A percentile compares a stretch with the other conserved stretches of the same genome.
phyloP scores from a whole-genome alignment of 78 protist species.

The Blattamonas nauphoetae region DNA sequence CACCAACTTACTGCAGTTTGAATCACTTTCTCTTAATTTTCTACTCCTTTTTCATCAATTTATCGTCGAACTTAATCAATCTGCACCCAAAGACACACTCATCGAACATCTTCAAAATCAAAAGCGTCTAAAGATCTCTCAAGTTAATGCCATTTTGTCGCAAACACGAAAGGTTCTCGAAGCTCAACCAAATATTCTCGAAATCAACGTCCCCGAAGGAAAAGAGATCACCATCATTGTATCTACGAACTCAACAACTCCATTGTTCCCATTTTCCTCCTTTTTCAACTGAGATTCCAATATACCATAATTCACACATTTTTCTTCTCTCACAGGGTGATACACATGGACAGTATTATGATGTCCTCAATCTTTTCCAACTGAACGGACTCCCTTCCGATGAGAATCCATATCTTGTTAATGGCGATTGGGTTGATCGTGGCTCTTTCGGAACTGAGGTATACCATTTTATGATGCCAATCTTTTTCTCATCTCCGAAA shows the following conservation, averaged over 20 bases:
- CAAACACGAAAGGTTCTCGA: neutral
- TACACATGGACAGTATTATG: constrained; percentile 17
- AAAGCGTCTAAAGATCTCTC: neutral
- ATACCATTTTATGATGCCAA: neutral
- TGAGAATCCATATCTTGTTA: constrained; percentile 1
- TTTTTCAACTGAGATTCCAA: neutral
- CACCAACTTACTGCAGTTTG: neutral
- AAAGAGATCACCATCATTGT: neutral
- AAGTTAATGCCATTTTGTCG: neutral
- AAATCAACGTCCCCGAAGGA: neutral
- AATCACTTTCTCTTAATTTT: neutral
- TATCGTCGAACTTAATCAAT: neutral
- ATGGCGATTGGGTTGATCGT: constrained; percentile 14
- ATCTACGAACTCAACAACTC: neutral
- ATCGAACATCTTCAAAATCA: neutral
- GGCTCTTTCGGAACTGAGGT: constrained; percentile 9
- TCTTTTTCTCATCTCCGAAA: neutral
- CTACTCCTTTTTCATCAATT: neutral
- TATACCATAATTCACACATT: neutral
- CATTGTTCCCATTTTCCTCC: neutral
- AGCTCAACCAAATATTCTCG: neutral
- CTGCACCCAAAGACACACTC: neutral
- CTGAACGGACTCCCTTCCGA: constrained; percentile 11
- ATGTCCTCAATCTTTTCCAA: constrained; percentile 11
- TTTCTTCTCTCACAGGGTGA: neutral